These are phyloP conservation scores for Pelargonium cotyledonis DNA, from an alignment of 441 rosid species.

Conservation along the genomic window DNA sequence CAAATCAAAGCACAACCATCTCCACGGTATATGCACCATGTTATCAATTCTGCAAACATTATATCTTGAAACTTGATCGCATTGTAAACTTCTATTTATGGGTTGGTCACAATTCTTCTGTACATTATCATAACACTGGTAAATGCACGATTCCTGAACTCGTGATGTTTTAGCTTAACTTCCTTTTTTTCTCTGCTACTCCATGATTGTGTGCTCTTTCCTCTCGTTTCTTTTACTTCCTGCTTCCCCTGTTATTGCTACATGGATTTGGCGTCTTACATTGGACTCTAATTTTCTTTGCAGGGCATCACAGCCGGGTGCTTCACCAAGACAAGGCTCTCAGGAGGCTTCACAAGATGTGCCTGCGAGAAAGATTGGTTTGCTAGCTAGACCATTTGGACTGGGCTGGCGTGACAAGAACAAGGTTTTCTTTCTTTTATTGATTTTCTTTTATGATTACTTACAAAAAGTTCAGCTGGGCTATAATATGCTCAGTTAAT, in stretches of 20 bases:
- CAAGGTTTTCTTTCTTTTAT: slow-evolving; percentile 6
- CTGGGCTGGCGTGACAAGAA: slow-evolving; percentile 80
- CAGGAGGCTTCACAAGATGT: slow-evolving; percentile 62
- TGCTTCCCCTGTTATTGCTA: slow-evolving; percentile 21
- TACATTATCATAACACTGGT: neutral
- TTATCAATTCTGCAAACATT: neutral
- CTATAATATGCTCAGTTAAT: neutral
- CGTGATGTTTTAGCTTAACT: slow-evolving; percentile 81
- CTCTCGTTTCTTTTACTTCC: slow-evolving; percentile 16
- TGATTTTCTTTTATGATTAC: neutral
- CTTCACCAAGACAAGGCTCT: slow-evolving; percentile 30
- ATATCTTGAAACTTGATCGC: neutral
- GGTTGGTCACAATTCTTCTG: neutral
- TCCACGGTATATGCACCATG: slow-evolving; percentile 2
- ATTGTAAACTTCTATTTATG: neutral
- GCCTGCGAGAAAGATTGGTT: slow-evolving; percentile 66
- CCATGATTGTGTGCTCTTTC: neutral
- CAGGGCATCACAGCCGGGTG: slow-evolving; percentile 54
- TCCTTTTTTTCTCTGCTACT: slow-evolving; percentile 32
- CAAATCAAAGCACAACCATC: slow-evolving; percentile 7
- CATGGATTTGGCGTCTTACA: slow-evolving; percentile 11
- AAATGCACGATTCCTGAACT: neutral
- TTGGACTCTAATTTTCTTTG: slow-evolving; percentile 12
- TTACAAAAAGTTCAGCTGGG: neutral
- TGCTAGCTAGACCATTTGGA: slow-evolving; percentile 83